A percentile compares a stretch with the other conserved stretches of the same genome.
Conservation (phyloP, 1,139 yeast species). For the Eremothecium gossypii region DNA sequence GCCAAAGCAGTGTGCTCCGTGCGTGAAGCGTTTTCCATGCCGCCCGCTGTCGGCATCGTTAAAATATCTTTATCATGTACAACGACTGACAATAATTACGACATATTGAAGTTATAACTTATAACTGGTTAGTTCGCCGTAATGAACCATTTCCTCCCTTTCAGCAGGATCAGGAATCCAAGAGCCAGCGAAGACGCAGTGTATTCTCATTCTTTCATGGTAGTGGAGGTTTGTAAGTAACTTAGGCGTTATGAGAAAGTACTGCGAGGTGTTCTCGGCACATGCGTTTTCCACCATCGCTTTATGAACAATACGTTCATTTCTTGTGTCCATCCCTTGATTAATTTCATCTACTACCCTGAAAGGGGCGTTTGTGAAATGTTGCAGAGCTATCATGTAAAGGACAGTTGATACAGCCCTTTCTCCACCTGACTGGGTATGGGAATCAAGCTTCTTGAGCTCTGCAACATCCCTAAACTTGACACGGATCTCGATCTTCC, state of each 20-base stretch:
- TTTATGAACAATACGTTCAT: constrained; percentile 81
- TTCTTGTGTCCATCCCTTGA: constrained; percentile 96
- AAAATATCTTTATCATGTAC: too few species aligned
- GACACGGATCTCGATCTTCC: constrained; percentile 80
- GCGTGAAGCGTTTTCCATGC: too few species aligned
- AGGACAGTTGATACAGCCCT: constrained; percentile 91
- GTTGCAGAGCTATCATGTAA: constrained; percentile 84
- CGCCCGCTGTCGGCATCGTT: too few species aligned
- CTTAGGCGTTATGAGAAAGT: constrained; percentile 89
- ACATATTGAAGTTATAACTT: constrained; percentile 10
- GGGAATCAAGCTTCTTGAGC: constrained; percentile 64
- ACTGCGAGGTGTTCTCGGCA: constrained; percentile 52
- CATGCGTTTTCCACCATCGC: constrained; percentile 85
- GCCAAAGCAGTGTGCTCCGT: too few species aligned
- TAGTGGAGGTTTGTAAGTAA: constrained; percentile 70
- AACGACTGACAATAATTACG: too few species aligned
- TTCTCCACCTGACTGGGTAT: constrained; percentile 96
- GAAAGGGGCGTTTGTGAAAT: constrained; percentile 83
- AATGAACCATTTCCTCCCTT: constrained; percentile 24
- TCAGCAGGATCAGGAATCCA: constrained; percentile 33
- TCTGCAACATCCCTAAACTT: constrained; percentile 73
- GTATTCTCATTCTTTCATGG: constrained; percentile 75
- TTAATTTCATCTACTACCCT: constrained; percentile 96
- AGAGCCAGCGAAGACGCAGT: constrained; percentile 72
- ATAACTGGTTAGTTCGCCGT: constrained; percentile 32